Evolutionary conservation across 257 asterid genomes (phyloP), one percentile per base, ranked within the genome.

Genomic region (Misopates orontium): DNA sequence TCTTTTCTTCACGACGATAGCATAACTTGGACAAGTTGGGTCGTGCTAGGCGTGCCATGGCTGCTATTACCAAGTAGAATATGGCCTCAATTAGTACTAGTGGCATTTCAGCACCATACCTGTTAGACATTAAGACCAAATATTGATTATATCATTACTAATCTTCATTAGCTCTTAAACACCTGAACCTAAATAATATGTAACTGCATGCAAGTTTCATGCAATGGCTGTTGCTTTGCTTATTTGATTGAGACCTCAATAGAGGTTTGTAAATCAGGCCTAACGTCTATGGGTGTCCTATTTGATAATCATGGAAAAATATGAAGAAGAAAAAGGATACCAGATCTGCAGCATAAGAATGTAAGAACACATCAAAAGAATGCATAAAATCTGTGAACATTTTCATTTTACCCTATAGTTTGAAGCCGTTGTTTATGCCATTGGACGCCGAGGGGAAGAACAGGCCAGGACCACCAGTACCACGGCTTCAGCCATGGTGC

Each of bases 401-500:
- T 28, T 28, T 28, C 36, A 28, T 1, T 75, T 68, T 74, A 91
- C 98, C 98, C 98, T 10, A 91, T 75, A 61, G 95, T 89, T 73
- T 89, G 80, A 21, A 71, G 87, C 4, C 97, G 87, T 32, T 80
- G 82, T 62, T 77, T 71, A 57, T 89, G 98, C 98, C 98, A 92
- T 18, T 89, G 77, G 80, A 85, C 72, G 72, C 97, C 98, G 0
- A 92, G 64, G 2, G 98, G 98, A 41, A 92, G 86, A 53, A 92
- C 96, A 0, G 98, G 98, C 90, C 95, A 92, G 0, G 98, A 87
- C 98, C 98, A 92, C 98, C 98, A 89, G 60, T 89, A 92, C 98
- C 98, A 92, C 0, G 98, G 98, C 61, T 92, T 92, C 51, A 92
- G 57, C 90, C 97, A 92, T 2, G 85, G 74, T 19, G 98, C 98